Conservation (phyloP, 768 basidiomycete species). For the Auricularia heimuer region DNA sequence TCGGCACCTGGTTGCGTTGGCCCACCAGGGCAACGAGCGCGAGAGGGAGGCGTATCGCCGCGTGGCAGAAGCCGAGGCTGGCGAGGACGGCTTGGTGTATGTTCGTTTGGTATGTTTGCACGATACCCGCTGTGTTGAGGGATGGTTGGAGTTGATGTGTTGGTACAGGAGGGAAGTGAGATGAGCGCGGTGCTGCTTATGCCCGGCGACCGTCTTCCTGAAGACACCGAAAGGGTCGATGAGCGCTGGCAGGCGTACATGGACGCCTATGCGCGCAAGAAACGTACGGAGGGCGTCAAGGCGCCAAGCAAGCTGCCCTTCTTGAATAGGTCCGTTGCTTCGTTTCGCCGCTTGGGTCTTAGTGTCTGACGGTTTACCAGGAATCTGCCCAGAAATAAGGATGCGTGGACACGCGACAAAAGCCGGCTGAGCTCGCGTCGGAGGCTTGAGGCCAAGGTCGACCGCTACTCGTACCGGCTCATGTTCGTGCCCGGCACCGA, state of each 20-base stretch:
- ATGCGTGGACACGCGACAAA: slow-evolving; percentile 5
- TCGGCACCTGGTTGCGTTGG: slow-evolving; percentile 73
- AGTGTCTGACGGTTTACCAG: background rate
- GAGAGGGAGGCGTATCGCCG: slow-evolving; percentile 24
- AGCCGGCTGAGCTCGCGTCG: slow-evolving; percentile 1
- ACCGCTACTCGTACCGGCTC: slow-evolving; percentile 25
- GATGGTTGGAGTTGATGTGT: too few relatives aligned
- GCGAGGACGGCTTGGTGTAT: slow-evolving; percentile 15
- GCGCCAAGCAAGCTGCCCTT: slow-evolving; percentile 7
- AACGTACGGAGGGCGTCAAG: background rate
- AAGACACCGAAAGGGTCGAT: slow-evolving; percentile 27
- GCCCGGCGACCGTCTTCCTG: background rate
- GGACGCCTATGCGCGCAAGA: slow-evolving; percentile 21
- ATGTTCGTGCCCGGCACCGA: slow-evolving; percentile 19
- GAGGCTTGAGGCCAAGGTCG: slow-evolving; percentile 19
- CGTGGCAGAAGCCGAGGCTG: slow-evolving; percentile 22
- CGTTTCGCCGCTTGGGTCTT: background rate
- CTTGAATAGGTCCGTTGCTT: slow-evolving; percentile 10
- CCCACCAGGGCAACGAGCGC: slow-evolving; percentile 39
- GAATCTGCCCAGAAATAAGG: slow-evolving; percentile 1
- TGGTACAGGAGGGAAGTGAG: background rate
- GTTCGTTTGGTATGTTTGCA: slow-evolving; percentile 25
- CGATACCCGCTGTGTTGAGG: too few relatives aligned
- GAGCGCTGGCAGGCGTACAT: slow-evolving; percentile 33
- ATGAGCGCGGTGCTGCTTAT: background rate